Conservation (phyloP, 2,329 filamentous ascomycete species). For the Neocucurbitaria cava region DNA sequence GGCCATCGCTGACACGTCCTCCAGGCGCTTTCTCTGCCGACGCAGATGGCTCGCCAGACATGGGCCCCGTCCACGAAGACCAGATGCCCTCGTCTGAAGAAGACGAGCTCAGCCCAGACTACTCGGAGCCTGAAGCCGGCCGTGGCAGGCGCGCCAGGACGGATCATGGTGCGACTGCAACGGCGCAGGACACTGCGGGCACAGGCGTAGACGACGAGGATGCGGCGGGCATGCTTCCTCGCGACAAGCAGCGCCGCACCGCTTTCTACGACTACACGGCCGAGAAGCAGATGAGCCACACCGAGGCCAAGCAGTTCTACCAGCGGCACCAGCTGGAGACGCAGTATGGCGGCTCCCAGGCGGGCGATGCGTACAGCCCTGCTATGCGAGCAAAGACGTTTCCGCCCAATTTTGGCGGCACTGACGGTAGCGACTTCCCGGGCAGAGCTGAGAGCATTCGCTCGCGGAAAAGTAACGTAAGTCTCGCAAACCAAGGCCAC, state of each 20-base stretch:
- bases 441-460: constrained; percentile 52
- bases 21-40: constrained; percentile 39
- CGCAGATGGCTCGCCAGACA: constrained; percentile 46
- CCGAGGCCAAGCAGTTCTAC: constrained; percentile 95
- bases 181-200: constrained; percentile 25
- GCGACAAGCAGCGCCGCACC: constrained; percentile 69
- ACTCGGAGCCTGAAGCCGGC: constrained; percentile 35
- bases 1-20: constrained; percentile 10
- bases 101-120: constrained; percentile 40
- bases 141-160: constrained; percentile 15
- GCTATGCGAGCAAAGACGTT: constrained; percentile 54
- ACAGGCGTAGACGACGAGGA: constrained; percentile 35
- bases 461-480: constrained; percentile 49
- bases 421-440: constrained; percentile 42
- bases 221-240: constrained; percentile 49
- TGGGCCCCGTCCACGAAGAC: constrained; percentile 41
- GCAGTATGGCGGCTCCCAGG: constrained; percentile 51
- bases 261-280: constrained; percentile 93
- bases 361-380: constrained; percentile 50
- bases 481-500: constrained; percentile 37
- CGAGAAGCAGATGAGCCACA: constrained; percentile 92
- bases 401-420: constrained; percentile 49
- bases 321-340: constrained; percentile 80
- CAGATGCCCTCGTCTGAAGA: constrained; percentile 47
- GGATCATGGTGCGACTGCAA: constrained; percentile 28